A percentile compares a stretch with the other conserved stretches of the same genome.
Evolutionary conservation across 2,329 filamentous ascomycete genomes (phyloP).

Genomic region (Colletotrichum cereale): DNA sequence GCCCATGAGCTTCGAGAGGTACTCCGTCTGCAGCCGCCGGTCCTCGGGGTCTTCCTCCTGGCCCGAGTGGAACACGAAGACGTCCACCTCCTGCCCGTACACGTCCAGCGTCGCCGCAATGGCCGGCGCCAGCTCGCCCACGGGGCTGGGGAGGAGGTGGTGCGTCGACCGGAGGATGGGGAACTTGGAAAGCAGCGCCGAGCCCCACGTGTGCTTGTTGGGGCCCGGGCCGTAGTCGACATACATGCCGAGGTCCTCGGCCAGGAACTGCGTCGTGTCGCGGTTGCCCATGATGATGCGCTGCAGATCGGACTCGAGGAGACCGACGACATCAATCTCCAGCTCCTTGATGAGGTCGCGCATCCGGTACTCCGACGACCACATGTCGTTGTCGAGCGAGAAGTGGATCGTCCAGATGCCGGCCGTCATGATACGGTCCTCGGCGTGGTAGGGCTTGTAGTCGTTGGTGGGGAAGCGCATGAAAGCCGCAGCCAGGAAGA

Average conservation of each 20-base stretch:
- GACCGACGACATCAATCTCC: slow-evolving; percentile 97
- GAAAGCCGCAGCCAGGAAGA: slow-evolving; percentile 85
- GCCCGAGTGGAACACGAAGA: slow-evolving; percentile 98
- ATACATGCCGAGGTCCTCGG: slow-evolving; percentile 98
- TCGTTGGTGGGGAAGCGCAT: slow-evolving; percentile 93
- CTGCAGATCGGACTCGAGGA: slow-evolving; percentile 92
- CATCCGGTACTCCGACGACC: slow-evolving; percentile 95
- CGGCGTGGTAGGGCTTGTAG: slow-evolving; percentile 88
- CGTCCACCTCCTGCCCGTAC: slow-evolving; percentile 89
- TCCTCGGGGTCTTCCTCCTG: slow-evolving; percentile 98
- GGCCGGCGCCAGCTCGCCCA: slow-evolving; percentile 93
- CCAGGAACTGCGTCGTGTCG: slow-evolving; percentile 93
- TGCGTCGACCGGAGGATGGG: slow-evolving; percentile 97
- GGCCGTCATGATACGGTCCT: slow-evolving; percentile 89
- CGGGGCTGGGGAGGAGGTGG: slow-evolving; percentile 91
- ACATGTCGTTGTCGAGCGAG: slow-evolving; percentile 98
- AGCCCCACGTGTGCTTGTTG: slow-evolving; percentile 99
- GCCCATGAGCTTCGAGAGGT: slow-evolving; percentile 90
- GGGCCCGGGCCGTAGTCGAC: slow-evolving; percentile 97
- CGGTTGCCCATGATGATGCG: slow-evolving; percentile 99
- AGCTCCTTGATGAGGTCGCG: slow-evolving; percentile 90
- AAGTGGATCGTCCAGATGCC: slow-evolving; percentile 99
- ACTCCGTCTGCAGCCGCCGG: slow-evolving; percentile 85
- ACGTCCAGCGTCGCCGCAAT: slow-evolving; percentile 97
- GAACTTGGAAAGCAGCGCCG: slow-evolving; percentile 94